A percentile compares a stretch with the other conserved stretches of the same genome.
These are phyloP conservation scores for Plasmodiophora brassicae DNA, from an alignment of 208 protist species.

Conservation along the genomic window DNA sequence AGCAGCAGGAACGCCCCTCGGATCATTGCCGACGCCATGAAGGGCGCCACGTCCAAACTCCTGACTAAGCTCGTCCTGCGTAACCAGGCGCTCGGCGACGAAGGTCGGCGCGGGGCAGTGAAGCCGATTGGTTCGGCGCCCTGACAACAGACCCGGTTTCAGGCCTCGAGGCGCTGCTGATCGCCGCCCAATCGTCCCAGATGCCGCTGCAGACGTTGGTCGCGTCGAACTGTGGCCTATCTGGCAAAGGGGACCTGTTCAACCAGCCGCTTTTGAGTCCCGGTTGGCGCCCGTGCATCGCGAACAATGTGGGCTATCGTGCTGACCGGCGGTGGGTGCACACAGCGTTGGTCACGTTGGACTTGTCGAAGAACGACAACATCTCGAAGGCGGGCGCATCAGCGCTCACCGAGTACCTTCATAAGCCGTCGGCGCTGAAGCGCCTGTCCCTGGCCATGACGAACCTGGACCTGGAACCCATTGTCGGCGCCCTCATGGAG, in stretches of 20 bases:
- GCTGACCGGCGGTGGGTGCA: too few relatives aligned
- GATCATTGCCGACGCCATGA: neutral
- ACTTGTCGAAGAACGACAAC: neutral
- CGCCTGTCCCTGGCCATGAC: conserved; percentile 10
- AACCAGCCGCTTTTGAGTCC: neutral
- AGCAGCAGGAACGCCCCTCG: neutral
- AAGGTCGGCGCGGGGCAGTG: neutral
- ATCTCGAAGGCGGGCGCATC: neutral
- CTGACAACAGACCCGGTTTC: neutral
- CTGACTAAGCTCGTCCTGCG: neutral
- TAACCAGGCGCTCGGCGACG: neutral
- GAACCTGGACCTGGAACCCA: neutral
- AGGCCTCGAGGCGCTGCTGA: neutral
- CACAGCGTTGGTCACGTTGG: neutral
- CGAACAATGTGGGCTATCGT: neutral
- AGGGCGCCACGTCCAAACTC: neutral
- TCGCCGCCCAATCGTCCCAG: neutral
- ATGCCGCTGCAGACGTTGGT: neutral
- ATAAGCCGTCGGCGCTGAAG: neutral
- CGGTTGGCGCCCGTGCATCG: neutral
- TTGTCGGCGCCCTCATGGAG: neutral
- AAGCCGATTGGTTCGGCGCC: neutral
- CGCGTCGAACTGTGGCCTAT: neutral
- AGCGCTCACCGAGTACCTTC: neutral
- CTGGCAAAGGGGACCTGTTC: neutral